A percentile compares a stretch with the other conserved stretches of the same genome.
These are phyloP conservation scores for Sequoiadendron giganteum DNA, from an alignment of 75 land plant species.

Conservation along the genomic window DNA sequence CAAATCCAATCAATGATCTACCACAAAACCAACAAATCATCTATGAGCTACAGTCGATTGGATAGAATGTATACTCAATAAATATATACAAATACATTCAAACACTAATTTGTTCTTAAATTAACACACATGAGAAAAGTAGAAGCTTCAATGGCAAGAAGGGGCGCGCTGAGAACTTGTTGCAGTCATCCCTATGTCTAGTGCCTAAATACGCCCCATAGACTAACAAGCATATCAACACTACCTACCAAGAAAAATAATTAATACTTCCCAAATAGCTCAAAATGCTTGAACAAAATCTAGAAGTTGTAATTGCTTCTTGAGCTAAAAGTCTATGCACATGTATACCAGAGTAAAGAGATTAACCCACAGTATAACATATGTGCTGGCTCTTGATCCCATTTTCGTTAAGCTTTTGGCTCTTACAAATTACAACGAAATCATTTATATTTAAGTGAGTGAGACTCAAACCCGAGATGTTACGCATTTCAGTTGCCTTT, in stretches of 20 bases:
- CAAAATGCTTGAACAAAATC: not conserved
- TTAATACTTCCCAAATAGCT: not conserved
- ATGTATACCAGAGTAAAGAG: constrained; percentile 8
- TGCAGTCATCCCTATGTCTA: not conserved
- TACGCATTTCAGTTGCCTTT: too few species aligned
- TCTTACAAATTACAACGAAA: too few species aligned
- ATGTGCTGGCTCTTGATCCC: not conserved
- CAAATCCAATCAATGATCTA: constrained; percentile 7
- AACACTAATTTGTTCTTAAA: not conserved
- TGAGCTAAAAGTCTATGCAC: not conserved
- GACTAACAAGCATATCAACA: not conserved
- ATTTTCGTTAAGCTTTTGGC: too few species aligned
- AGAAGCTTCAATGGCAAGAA: not conserved
- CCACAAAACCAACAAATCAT: not conserved
- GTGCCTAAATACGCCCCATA: not conserved
- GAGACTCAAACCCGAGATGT: too few species aligned
- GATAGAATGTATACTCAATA: not conserved
- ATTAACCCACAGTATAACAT: constrained; percentile 4
- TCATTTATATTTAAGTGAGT: too few species aligned
- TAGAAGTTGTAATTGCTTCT: not conserved
- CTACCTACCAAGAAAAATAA: not conserved
- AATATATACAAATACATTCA: not conserved
- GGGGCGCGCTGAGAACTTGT: not conserved
- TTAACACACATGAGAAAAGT: not conserved
- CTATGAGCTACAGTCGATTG: not conserved